Conservation (phyloP, 1,284 basidiomycete species). For the Vanrija pseudolonga region DNA sequence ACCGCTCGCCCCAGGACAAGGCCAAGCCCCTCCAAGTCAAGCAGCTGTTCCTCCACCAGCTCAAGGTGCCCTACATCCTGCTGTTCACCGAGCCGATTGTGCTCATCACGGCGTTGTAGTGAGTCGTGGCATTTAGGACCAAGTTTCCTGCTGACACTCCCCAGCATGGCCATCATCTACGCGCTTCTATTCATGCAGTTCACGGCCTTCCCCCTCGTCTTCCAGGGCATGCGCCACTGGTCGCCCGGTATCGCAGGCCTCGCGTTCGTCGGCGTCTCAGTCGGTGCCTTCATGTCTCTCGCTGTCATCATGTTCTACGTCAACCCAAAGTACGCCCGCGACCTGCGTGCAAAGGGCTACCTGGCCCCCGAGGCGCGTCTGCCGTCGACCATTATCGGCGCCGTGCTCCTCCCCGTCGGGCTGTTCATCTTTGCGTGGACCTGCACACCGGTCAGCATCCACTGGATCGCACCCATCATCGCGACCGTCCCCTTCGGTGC, state of each 20-base stretch:
- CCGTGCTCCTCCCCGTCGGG: constrained; percentile 53
- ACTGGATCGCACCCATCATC: constrained; percentile 62
- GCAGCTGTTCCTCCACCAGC: constrained; percentile 41
- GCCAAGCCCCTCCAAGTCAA: constrained; percentile 36
- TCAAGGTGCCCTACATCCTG: constrained; percentile 48
- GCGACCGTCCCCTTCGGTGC: constrained; percentile 60
- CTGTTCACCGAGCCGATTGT: constrained; percentile 52
- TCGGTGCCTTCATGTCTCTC: constrained; percentile 57
- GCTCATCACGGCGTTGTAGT: constrained; percentile 47
- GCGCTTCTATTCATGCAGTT: constrained; percentile 44
- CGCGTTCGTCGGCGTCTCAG: constrained; percentile 62
- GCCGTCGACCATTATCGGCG: constrained; percentile 60
- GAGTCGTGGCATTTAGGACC: not conserved
- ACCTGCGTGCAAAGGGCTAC: constrained; percentile 14
- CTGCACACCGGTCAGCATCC: constrained; percentile 53
- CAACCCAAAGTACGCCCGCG: constrained; percentile 26
- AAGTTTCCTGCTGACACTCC: not conserved
- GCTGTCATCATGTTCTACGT: constrained; percentile 53
- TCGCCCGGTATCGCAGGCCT: constrained; percentile 57
- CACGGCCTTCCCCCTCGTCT: constrained; percentile 45
- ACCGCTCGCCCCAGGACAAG: constrained; percentile 46
- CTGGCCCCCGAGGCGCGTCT: constrained; percentile 55
- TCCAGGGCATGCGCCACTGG: constrained; percentile 39
- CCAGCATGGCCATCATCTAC: constrained; percentile 46
- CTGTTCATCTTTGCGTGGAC: constrained; percentile 54